Evolutionary conservation across 495 filamentous ascomycete genomes (phyloP), one percentile per base, ranked within the genome.

Genomic region (Alectoria sarmentosa): DNA sequence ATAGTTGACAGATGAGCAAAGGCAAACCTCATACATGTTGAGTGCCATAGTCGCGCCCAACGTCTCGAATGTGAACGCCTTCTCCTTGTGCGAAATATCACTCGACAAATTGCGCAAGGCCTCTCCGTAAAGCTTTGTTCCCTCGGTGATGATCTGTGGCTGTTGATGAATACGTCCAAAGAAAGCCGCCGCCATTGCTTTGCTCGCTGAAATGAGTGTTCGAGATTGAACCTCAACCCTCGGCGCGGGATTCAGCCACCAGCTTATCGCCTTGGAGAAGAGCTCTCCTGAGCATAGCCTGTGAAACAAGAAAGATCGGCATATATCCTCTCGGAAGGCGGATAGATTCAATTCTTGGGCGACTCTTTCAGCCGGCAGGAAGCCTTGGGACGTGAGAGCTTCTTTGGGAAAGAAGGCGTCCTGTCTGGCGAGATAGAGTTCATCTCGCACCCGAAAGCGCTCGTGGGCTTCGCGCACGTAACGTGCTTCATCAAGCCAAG

Each of bases 1-100:
- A 19, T 42, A 23, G 32, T 28, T 11, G 36, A 21, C 30, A 17
- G 38, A 41, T 41, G 58, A 60, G 58, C 9, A 19, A 54, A 32
- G n/a, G 7, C 61, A 41, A 21, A 64, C 62, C 55, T 64, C 62
- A 55, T 64, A 64, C 62, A 64, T 64, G 28, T 57, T 64, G 54
- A 64, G 62, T 58, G 62, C 62, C 62, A 64, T 48, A 9, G 62
- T 64, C 11, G 62, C 52, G 23, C 62, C 62, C 38, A 64, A 34
- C 11, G 62, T 64, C 46, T 58, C 62, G 32, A 64, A 41, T 15
- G 54, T 48, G 19, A 34, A 46, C 19, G 34, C 41, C 11, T 64
- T 64, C 8, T 42, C 54, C 7, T 1, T 1, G 28, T 64, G 62
- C 7, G 37, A 52, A 10, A 64, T 6, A 10, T 64, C 62, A 21